Evolutionary conservation across 73 alveolate species (phyloP), one percentile per base, ranked within the genome.

Genomic region (Paramecium sonneborni): DNA sequence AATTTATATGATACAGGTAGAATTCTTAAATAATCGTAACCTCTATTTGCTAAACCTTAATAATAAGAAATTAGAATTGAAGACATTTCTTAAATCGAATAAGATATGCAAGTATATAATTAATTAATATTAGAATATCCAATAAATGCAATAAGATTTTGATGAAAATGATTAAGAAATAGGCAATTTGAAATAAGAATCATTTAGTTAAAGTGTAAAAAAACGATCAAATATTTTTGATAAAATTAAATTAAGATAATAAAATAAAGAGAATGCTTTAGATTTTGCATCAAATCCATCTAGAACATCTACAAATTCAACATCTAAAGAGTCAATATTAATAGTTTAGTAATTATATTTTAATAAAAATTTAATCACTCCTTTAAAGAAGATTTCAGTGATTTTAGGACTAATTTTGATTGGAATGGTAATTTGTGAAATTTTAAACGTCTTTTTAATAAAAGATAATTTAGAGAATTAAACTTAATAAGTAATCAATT

Each of bases 241-340:
- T 24, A 74, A 74, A 30, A 12, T 74, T 32, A 74, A 32, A n/a
- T 21, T 30, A 12, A 74, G 38, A 1, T 32, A 74, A 38, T 35
- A 35, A 23, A 32, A 30, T 21, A 74, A 74, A 74, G 58, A 32
- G 2, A 43, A 74, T 21, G 10, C 20, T 32, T 32, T 37, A 0
- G 56, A 74, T 35, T 74, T 74, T 74, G 87, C 56, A 15, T 74
- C 87, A 4, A 74, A 38, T 74, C 87, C 56, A 4, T 35, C 67
- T 4, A 34, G 58, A 38, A 32, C 56, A 15, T 74, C 87, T 0
- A 35, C 87, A 4, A 74, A 32, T 35, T 74, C 87, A n/a, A 74
- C 87, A 2, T 74, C 87, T 0, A 74, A 74, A 74, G 87, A 74
- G 12, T 28, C 87, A 35, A 30, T 74, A 18, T 20, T 35, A 74